Conservation (phyloP, 1,139 yeast genomes). For the Groenewaldozyma auringiensis region DNA sequence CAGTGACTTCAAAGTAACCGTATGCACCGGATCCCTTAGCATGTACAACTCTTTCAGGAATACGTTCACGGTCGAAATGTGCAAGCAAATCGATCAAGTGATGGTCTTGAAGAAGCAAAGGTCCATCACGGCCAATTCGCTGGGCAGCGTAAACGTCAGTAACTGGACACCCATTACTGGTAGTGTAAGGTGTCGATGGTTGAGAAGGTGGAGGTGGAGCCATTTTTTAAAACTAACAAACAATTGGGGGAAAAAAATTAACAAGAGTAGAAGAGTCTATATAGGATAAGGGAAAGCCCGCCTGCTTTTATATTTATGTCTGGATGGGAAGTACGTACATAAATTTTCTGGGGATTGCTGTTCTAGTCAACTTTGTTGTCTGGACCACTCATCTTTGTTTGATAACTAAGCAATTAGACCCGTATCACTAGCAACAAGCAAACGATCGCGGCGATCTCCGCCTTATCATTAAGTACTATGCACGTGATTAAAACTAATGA, state of each 20-base stretch:
- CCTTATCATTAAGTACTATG: no score
- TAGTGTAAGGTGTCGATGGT: constrained; percentile 37
- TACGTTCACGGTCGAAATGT: constrained; percentile 80
- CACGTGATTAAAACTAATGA: no score
- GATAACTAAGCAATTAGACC: neutral
- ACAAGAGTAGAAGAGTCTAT: neutral
- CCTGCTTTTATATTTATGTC: neutral
- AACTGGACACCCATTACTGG: constrained; percentile 69
- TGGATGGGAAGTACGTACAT: neutral
- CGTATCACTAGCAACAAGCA: no score
- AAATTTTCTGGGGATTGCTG: constrained; percentile 1
- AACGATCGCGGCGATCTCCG: no score
- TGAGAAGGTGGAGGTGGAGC: neutral
- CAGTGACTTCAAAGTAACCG: constrained; percentile 74
- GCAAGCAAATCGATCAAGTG: constrained; percentile 70
- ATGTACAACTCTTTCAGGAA: constrained; percentile 86
- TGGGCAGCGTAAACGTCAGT: constrained; percentile 62
- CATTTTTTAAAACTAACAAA: neutral
- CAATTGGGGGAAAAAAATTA: neutral
- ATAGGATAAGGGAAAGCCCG: neutral
- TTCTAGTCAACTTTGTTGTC: neutral
- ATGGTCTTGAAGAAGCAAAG: constrained; percentile 69
- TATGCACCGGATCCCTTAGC: constrained; percentile 87
- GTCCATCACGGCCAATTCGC: constrained; percentile 67
- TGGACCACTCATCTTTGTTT: neutral